phyloP scores from a whole-genome alignment of 2,329 filamentous ascomycete genomes.

The Fragosphaeria purpurea region DNA sequence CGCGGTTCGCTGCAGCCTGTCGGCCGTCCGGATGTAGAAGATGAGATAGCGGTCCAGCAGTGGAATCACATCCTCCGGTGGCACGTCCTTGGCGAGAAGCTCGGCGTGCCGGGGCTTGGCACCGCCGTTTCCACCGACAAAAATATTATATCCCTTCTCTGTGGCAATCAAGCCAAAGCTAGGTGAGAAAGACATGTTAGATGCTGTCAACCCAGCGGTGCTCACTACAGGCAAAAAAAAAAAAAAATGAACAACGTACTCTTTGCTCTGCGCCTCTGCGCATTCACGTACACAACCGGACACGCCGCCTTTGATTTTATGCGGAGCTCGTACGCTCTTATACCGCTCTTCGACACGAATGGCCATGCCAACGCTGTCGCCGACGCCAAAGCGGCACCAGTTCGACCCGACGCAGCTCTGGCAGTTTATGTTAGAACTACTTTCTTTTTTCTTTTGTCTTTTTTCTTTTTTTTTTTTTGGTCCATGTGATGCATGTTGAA shows the following conservation, averaged over 20 bases:
- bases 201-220: neutral
- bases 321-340: slow-evolving; percentile 79
- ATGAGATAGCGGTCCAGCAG: slow-evolving; percentile 83
- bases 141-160: slow-evolving; percentile 89
- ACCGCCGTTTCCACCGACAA: slow-evolving; percentile 81
- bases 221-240: neutral
- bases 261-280: slow-evolving; percentile 85
- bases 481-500: too few relatives aligned
- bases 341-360: slow-evolving; percentile 81
- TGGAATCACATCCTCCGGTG: slow-evolving; percentile 69
- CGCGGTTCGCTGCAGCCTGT: slow-evolving; percentile 81
- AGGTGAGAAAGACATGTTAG: slow-evolving; percentile 1
- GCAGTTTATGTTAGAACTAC: neutral
- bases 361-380: slow-evolving; percentile 85
- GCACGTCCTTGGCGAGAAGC: slow-evolving; percentile 75
- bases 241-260: slow-evolving; percentile 40
- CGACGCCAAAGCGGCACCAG: slow-evolving; percentile 83
- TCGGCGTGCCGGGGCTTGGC: slow-evolving; percentile 76
- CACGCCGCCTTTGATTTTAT: slow-evolving; percentile 87
- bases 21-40: slow-evolving; percentile 88
- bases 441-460: neutral
- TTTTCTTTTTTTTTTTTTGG: too few relatives aligned
- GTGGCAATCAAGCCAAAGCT: slow-evolving; percentile 86
- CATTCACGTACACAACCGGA: slow-evolving; percentile 89
- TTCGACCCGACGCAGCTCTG: slow-evolving; percentile 76